Conservation (phyloP, 495 filamentous ascomycete species). For the Podospora didyma region DNA sequence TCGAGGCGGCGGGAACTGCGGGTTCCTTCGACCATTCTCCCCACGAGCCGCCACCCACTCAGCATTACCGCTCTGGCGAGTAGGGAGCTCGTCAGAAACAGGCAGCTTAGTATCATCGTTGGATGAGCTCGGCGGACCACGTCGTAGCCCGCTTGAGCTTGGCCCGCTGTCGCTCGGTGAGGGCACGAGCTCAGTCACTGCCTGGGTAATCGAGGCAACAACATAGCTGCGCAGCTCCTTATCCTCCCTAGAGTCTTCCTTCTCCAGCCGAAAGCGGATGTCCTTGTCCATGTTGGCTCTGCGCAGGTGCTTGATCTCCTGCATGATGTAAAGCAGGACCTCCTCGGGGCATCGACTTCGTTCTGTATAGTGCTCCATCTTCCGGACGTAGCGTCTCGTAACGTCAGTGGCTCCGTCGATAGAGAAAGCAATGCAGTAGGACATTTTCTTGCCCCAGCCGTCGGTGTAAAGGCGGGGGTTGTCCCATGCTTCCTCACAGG, state of each 20-base stretch:
- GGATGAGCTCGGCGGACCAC: slow-evolving; percentile 8
- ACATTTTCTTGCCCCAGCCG: slow-evolving; percentile 91
- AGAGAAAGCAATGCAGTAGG: slow-evolving; percentile 95
- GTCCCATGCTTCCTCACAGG: slow-evolving; percentile 93
- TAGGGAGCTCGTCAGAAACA: slow-evolving; percentile 43
- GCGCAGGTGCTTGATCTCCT: slow-evolving; percentile 81
- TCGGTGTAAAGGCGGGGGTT: slow-evolving; percentile 89
- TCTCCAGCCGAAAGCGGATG: slow-evolving; percentile 73
- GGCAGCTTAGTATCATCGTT: slow-evolving; percentile 48
- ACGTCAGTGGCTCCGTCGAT: slow-evolving; percentile 94
- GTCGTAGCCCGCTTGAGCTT: slow-evolving; percentile 14
- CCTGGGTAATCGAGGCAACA: slow-evolving; percentile 63
- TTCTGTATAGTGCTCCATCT: slow-evolving; percentile 64
- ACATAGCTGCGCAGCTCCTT: slow-evolving; percentile 73
- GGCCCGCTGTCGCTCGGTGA: slow-evolving; percentile 16
- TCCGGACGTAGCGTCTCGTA: slow-evolving; percentile 91
- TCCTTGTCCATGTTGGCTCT: slow-evolving; percentile 76
- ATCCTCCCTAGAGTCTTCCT: slow-evolving; percentile 86
- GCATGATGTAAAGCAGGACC: slow-evolving; percentile 79
- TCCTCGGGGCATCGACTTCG: slow-evolving; percentile 78
- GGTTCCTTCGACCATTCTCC: slow-evolving; percentile 45
- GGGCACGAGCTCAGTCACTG: slow-evolving; percentile 44
- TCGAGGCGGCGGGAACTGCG: slow-evolving; percentile 32
- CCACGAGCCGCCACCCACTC: slow-evolving; percentile 63
- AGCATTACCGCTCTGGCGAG: slow-evolving; percentile 56